Conservation (phyloP, 1,139 yeast species). For the Diutina mesorugosa region DNA sequence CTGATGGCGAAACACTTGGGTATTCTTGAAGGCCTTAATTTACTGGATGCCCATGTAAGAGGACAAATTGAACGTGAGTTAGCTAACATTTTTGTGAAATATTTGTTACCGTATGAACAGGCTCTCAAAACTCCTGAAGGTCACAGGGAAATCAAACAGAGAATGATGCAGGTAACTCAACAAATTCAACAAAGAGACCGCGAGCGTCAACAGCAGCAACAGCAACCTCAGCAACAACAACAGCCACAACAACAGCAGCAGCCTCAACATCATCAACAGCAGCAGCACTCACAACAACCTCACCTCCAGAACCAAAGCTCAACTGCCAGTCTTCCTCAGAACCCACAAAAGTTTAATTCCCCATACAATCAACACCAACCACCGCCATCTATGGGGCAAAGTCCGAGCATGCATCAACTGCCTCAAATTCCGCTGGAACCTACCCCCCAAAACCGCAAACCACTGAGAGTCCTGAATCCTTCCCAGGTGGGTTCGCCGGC, state of each 20-base stretch:
- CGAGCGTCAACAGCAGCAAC: background rate
- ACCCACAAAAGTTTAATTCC: background rate
- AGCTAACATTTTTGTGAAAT: background rate
- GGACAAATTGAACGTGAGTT: background rate
- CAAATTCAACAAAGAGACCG: background rate
- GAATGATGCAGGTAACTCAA: background rate
- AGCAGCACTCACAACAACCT: slow-evolving; percentile 4
- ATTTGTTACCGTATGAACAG: background rate
- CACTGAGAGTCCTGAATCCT: background rate
- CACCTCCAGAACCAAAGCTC: slow-evolving; percentile 4
- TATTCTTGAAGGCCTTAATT: background rate
- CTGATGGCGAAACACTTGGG: background rate
- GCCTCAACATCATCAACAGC: slow-evolving; percentile 4
- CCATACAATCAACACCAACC: background rate
- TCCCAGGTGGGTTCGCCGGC: background rate
- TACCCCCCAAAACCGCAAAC: background rate
- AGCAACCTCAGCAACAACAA: background rate
- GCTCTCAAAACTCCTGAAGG: background rate
- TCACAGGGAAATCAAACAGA: background rate
- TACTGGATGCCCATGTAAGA: background rate
- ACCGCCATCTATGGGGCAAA: background rate
- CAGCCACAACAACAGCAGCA: slow-evolving; percentile 2
- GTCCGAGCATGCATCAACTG: background rate
- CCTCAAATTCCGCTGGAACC: background rate
- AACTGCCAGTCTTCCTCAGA: slow-evolving; percentile 1